Evolutionary conservation across 495 filamentous ascomycete species (phyloP).

Genomic region (Penicillium ochrochloron): DNA sequence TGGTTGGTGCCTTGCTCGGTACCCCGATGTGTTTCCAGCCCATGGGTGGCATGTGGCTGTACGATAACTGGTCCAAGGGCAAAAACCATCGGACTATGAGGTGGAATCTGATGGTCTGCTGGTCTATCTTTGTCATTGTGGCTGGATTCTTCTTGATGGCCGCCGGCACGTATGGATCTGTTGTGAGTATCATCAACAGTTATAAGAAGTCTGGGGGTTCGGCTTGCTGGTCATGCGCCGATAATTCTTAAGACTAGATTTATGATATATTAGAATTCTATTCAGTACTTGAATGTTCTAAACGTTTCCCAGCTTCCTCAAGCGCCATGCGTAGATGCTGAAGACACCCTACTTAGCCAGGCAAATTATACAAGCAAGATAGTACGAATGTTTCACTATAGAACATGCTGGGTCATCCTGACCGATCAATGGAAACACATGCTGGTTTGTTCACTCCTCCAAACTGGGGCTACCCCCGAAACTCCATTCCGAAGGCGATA

Average conservation of each 20-base stretch:
- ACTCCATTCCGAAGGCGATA: no score
- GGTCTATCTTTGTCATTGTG: constrained; percentile 34
- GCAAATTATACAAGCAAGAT: no score
- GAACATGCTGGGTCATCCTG: no score
- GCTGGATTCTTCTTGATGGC: constrained; percentile 55
- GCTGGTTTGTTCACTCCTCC: no score
- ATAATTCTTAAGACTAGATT: constrained; percentile 34
- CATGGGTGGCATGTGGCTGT: constrained; percentile 52
- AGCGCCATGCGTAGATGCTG: no score
- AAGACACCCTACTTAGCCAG: no score
- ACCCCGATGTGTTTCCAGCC: constrained; percentile 50
- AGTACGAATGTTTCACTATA: no score
- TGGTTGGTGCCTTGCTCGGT: constrained; percentile 63
- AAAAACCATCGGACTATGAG: constrained; percentile 26
- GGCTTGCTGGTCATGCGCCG: constrained; percentile 39
- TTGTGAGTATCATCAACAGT: constrained; percentile 57
- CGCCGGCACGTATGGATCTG: constrained; percentile 61
- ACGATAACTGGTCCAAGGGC: constrained; percentile 54
- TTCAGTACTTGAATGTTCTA: background rate
- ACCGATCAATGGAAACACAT: no score
- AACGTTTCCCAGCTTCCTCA: background rate
- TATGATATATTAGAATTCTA: background rate
- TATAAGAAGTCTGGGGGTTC: constrained; percentile 40
- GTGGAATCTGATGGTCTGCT: constrained; percentile 38
- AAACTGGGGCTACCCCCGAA: no score